These are phyloP conservation scores for Clitopilus hobsonii DNA, from an alignment of 768 basidiomycete species.

Conservation along the genomic window DNA sequence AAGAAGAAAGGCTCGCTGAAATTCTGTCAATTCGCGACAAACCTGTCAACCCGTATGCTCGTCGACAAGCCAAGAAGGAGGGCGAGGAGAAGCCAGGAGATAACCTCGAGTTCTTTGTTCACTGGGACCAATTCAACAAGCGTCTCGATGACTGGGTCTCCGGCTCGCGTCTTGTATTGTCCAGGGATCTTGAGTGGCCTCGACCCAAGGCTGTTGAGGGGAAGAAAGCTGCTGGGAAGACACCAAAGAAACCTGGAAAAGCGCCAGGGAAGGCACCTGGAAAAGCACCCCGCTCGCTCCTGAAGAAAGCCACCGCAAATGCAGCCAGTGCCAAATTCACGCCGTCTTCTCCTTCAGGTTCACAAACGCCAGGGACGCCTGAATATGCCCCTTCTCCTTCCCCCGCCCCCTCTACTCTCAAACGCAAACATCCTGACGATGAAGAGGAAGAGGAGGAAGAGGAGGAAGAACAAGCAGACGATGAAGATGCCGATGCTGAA, in stretches of 20 bases:
- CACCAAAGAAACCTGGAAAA: background rate
- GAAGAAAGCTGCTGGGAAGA: conserved; percentile 46
- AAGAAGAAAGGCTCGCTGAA: conserved; percentile 93
- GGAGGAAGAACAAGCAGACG: conserved; percentile 51
- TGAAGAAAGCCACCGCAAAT: conserved; percentile 69
- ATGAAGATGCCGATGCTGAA: conserved; percentile 64
- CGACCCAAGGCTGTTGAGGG: conserved; percentile 69
- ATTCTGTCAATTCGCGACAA: conserved; percentile 93
- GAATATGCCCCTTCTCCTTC: conserved; percentile 49
- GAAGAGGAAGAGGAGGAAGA: conserved; percentile 70
- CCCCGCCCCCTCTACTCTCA: conserved; percentile 49
- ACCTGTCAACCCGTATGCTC: conserved; percentile 57
- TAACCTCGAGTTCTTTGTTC: conserved; percentile 92
- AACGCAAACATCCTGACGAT: conserved; percentile 65
- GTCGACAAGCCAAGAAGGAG: conserved; percentile 42
- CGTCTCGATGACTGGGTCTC: conserved; percentile 97
- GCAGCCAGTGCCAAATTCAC: conserved; percentile 39
- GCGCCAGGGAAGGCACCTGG: conserved; percentile 45
- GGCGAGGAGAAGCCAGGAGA: conserved; percentile 60
- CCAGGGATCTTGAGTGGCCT: conserved; percentile 92
- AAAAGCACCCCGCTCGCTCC: conserved; percentile 58
- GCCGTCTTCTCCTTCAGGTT: conserved; percentile 51
- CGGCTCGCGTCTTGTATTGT: conserved; percentile 79
- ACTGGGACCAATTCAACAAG: conserved; percentile 99
- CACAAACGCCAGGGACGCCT: conserved; percentile 16